Evolutionary conservation across 2,329 filamentous ascomycete species (phyloP).

Genomic region (Penicillium sp.): DNA sequence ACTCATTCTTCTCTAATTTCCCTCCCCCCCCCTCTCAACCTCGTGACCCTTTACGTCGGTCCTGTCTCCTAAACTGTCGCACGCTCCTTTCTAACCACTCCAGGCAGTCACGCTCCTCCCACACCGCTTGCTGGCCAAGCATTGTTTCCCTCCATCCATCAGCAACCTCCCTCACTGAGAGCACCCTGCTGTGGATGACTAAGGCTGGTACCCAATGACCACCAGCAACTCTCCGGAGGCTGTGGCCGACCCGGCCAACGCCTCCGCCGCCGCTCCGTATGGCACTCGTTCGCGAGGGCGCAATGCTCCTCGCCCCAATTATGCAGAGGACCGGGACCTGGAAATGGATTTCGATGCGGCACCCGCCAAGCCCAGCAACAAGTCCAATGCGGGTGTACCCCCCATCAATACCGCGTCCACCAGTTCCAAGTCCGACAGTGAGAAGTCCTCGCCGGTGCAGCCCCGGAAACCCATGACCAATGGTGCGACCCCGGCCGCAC

Average conservation of each 20-base stretch:
- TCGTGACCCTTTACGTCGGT: no score
- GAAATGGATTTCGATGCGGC: constrained; percentile 75
- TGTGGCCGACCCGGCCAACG: constrained; percentile 33
- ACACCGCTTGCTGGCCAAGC: constrained; percentile 1
- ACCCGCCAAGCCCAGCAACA: constrained; percentile 27
- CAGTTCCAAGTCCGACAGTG: constrained; percentile 31
- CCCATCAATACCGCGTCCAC: constrained; percentile 22
- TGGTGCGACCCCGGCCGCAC: constrained; percentile 25
- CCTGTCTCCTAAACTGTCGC: no score
- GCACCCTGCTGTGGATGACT: constrained; percentile 28
- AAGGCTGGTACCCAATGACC: constrained; percentile 40
- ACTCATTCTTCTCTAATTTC: neutral
- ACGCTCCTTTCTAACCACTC: constrained; percentile 9
- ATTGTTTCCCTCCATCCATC: constrained; percentile 13
- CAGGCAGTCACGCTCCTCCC: neutral
- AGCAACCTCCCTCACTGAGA: constrained; percentile 12
- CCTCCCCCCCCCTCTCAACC: neutral
- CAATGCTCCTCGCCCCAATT: constrained; percentile 77
- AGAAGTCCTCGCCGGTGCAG: constrained; percentile 35
- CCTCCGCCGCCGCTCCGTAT: constrained; percentile 62
- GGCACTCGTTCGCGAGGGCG: constrained; percentile 92
- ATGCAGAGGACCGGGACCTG: constrained; percentile 87
- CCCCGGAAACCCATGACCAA: constrained; percentile 37
- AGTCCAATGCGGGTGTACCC: constrained; percentile 25
- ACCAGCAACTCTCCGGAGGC: constrained; percentile 39